Percentiles rank a stretch among this genome's conserved stretches.
phyloP scores from a whole-genome alignment of 345 rosid genomes.

The Anastatica hierochuntica region DNA sequence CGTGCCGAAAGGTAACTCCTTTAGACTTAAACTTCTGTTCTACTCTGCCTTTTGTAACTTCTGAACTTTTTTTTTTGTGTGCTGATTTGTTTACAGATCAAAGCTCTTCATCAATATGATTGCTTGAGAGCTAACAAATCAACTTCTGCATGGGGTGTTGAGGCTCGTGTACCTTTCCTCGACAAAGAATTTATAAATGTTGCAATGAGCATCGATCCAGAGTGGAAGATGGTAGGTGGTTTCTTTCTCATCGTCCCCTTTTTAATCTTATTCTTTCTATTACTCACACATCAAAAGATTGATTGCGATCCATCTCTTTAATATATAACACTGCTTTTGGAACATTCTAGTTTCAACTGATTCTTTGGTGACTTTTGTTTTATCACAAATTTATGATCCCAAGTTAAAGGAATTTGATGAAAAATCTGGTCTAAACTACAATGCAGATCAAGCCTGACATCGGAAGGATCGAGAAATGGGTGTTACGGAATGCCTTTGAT shows the following conservation, averaged over 20 bases:
- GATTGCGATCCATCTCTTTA: no score
- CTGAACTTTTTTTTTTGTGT: not conserved
- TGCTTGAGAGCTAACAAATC: slow-evolving; percentile 85
- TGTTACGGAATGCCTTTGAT: slow-evolving; percentile 77
- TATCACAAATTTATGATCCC: no score
- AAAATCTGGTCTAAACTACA: not conserved
- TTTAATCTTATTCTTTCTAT: not conserved
- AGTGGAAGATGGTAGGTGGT: slow-evolving; percentile 67
- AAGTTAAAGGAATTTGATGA: no score
- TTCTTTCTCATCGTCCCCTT: slow-evolving; percentile 1
- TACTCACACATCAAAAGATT: not conserved
- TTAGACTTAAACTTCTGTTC: not conserved
- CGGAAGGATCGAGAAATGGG: slow-evolving; percentile 82
- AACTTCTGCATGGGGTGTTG: slow-evolving; percentile 88
- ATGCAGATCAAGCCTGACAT: slow-evolving; percentile 59
- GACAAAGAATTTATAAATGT: slow-evolving; percentile 58
- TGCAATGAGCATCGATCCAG: slow-evolving; percentile 78
- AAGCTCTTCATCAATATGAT: slow-evolving; percentile 80
- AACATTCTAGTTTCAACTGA: not conserved
- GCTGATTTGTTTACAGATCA: slow-evolving; percentile 39
- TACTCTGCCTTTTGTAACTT: not conserved
- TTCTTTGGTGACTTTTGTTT: no score
- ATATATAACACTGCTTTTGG: no score
- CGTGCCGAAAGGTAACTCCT: slow-evolving; percentile 60
- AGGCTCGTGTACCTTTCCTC: slow-evolving; percentile 86